Conservation (phyloP, 352 stramenopile species). For the Phytopythium montanum region DNA sequence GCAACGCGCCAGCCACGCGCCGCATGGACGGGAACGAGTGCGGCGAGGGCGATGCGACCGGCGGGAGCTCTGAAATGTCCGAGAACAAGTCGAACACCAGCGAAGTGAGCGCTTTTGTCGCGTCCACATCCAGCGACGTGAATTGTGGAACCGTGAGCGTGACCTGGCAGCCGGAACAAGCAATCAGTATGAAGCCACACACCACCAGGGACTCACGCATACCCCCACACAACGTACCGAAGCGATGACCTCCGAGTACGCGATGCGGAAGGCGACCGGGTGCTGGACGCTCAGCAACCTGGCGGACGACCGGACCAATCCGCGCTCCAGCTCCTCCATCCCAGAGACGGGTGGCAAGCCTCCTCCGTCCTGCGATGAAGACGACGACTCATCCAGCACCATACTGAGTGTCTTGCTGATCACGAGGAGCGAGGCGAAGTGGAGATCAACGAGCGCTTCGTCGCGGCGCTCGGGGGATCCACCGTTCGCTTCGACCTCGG, state of each 20-base stretch:
- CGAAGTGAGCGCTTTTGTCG: constrained; percentile 24
- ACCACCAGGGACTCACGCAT: neutral
- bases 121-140: constrained; percentile 11
- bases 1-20: constrained; percentile 28
- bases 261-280: constrained; percentile 32
- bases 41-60: neutral
- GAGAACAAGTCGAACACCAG: constrained; percentile 36
- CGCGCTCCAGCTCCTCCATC: neutral
- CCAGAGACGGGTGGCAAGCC: neutral
- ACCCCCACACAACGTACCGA: constrained; percentile 20
- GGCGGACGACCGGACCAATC: neutral
- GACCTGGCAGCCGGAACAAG: neutral
- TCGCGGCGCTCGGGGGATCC: neutral
- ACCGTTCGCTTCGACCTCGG: constrained; percentile 1
- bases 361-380: constrained; percentile 10
- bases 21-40: constrained; percentile 1
- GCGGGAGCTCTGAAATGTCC: constrained; percentile 19
- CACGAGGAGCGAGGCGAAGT: constrained; percentile 29
- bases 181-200: neutral
- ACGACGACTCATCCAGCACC: constrained; percentile 14
- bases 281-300: constrained; percentile 28
- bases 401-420: constrained; percentile 20
- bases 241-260: constrained; percentile 31
- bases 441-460: neutral
- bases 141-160: constrained; percentile 4